phyloP scores from a whole-genome alignment of 2,329 filamentous ascomycete genomes.

The Tolypocladium capitatum region DNA sequence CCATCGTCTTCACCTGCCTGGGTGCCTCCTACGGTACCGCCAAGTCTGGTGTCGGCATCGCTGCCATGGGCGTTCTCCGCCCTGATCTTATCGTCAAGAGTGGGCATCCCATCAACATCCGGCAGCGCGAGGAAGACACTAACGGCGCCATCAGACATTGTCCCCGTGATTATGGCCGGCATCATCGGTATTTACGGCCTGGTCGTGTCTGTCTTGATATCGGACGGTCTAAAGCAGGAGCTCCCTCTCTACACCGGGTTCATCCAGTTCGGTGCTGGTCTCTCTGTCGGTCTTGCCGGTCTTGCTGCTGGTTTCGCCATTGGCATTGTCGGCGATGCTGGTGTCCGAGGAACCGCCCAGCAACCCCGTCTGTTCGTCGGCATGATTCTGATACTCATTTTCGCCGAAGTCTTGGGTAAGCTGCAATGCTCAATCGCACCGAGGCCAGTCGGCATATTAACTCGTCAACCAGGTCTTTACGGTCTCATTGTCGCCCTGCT shows the following conservation, averaged over 20 bases:
- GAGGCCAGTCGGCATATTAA: background rate
- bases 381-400: slow-evolving; percentile 99
- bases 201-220: slow-evolving; percentile 78
- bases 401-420: slow-evolving; percentile 94
- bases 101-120: slow-evolving; percentile 34
- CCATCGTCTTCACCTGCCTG: slow-evolving; percentile 93
- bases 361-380: slow-evolving; percentile 83
- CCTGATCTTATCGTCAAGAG: slow-evolving; percentile 99
- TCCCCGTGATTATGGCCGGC: slow-evolving; percentile 99
- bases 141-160: slow-evolving; percentile 57
- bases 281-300: slow-evolving; percentile 70
- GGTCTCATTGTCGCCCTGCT: slow-evolving; percentile 96
- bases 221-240: slow-evolving; percentile 61
- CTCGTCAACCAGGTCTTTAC: slow-evolving; percentile 63
- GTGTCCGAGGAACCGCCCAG: slow-evolving; percentile 76
- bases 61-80: slow-evolving; percentile 93
- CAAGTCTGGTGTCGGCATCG: slow-evolving; percentile 98
- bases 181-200: slow-evolving; percentile 99
- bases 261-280: slow-evolving; percentile 74
- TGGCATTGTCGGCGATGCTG: slow-evolving; percentile 77
- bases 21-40: slow-evolving; percentile 97
- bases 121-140: slow-evolving; percentile 5
- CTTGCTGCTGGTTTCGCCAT: slow-evolving; percentile 77
- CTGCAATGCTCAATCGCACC: background rate
- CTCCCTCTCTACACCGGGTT: slow-evolving; percentile 69